Evolutionary conservation across 2,329 filamentous ascomycete genomes (phyloP).

Genomic region (Septoria linicola): DNA sequence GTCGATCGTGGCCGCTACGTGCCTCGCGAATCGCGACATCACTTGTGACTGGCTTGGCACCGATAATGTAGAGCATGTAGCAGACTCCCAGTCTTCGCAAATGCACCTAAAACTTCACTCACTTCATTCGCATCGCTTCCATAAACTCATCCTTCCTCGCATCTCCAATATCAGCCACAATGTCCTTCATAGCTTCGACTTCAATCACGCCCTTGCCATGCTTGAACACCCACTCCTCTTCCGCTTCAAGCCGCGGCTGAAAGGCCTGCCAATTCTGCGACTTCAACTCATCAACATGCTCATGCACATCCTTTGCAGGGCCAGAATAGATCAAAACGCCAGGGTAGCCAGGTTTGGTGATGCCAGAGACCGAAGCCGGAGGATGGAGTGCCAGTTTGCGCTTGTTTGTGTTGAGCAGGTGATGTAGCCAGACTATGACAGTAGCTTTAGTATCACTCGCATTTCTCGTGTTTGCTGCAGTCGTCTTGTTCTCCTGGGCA

Average conservation of each 20-base stretch:
- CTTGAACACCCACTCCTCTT: constrained; percentile 42
- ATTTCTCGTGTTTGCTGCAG: not conserved
- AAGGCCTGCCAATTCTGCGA: constrained; percentile 49
- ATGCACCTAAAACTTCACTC: constrained; percentile 2
- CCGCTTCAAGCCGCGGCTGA: constrained; percentile 45
- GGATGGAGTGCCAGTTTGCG: constrained; percentile 47
- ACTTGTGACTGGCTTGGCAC: too few relatives aligned
- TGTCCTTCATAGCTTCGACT: constrained; percentile 47
- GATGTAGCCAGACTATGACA: constrained; percentile 48
- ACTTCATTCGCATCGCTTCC: constrained; percentile 39
- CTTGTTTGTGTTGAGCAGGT: constrained; percentile 48
- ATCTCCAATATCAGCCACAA: constrained; percentile 41
- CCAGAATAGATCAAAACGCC: constrained; percentile 48
- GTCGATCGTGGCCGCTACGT: too few relatives aligned
- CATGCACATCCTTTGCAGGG: constrained; percentile 38
- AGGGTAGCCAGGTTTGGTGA: constrained; percentile 50
- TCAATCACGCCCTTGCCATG: constrained; percentile 44
- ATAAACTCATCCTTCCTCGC: constrained; percentile 33
- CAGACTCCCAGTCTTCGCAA: too few relatives aligned
- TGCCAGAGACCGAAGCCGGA: constrained; percentile 38
- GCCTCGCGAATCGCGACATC: too few relatives aligned
- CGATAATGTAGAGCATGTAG: too few relatives aligned
- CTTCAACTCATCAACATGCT: constrained; percentile 46
- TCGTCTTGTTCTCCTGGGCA: not conserved
- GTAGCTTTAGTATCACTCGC: constrained; percentile 17